These are phyloP conservation scores for Alternaria tenuissima DNA, from an alignment of 2,329 filamentous ascomycete genomes.

Conservation along the genomic window DNA sequence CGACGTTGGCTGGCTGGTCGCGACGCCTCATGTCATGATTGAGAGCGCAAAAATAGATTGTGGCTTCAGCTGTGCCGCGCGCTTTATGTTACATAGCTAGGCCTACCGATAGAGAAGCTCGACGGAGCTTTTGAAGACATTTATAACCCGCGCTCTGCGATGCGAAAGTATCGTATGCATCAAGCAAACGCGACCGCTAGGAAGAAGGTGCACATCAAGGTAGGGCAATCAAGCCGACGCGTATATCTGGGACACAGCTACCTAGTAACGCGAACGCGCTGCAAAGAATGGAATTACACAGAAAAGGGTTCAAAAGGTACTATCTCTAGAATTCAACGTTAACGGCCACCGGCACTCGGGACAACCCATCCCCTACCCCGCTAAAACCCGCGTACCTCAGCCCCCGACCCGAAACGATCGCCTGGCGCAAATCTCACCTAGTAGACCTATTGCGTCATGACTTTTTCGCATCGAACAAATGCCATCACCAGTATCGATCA, in stretches of 20 bases:
- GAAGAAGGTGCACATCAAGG: background rate
- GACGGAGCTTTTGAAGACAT: background rate
- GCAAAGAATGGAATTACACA: background rate
- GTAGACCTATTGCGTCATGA: constrained; percentile 38
- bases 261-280: background rate
- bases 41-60: background rate
- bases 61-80: constrained; percentile 7
- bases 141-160: background rate
- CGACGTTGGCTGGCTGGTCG: background rate
- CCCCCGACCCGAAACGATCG: constrained; percentile 10
- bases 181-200: background rate
- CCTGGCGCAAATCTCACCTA: constrained; percentile 10
- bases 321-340: background rate
- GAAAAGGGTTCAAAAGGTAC: background rate
- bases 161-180: background rate
- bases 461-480: constrained; percentile 25
- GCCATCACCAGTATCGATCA: constrained; percentile 7
- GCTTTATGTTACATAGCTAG: background rate
- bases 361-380: constrained; percentile 6
- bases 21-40: background rate
- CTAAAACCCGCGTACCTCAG: constrained; percentile 10
- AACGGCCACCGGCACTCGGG: background rate
- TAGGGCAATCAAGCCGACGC: background rate
- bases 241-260: background rate
- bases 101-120: background rate